Conservation (phyloP, 2,329 filamentous ascomycete genomes). For the Mariannaea sp. region DNA sequence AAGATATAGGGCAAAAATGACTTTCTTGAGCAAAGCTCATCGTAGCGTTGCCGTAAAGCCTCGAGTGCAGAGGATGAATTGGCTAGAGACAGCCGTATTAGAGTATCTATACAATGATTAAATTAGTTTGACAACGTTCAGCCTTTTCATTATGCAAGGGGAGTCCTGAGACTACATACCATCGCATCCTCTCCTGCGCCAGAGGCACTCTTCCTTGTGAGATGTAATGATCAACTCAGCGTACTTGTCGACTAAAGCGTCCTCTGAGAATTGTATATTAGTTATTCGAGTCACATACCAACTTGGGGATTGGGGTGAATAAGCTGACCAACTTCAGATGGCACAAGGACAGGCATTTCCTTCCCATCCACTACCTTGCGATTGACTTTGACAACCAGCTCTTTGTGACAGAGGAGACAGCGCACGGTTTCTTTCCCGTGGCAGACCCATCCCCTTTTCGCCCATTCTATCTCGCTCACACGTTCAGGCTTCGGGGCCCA, state of each 20-base stretch:
- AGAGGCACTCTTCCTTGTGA: constrained; percentile 82
- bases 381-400: constrained; percentile 80
- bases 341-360: constrained; percentile 56
- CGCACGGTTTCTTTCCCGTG: constrained; percentile 81
- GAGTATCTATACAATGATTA: constrained; percentile 50
- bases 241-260: constrained; percentile 78
- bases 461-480: constrained; percentile 92
- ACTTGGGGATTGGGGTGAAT: background rate
- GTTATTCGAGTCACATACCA: background rate
- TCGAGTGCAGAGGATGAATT: constrained; percentile 64
- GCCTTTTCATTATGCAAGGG: constrained; percentile 28
- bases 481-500: constrained; percentile 92
- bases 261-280: constrained; percentile 47
- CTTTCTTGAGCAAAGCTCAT: constrained; percentile 60
- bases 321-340: constrained; percentile 61
- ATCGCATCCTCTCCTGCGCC: constrained; percentile 87
- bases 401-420: constrained; percentile 83
- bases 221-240: constrained; percentile 71
- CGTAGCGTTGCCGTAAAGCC: constrained; percentile 66
- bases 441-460: constrained; percentile 89
- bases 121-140: no score
- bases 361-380: constrained; percentile 61
- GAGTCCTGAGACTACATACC: constrained; percentile 53
- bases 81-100: constrained; percentile 66
- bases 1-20: constrained; percentile 65